phyloP scores from a whole-genome alignment of 2,329 filamentous ascomycete species.

The Penicillium occitanis region DNA sequence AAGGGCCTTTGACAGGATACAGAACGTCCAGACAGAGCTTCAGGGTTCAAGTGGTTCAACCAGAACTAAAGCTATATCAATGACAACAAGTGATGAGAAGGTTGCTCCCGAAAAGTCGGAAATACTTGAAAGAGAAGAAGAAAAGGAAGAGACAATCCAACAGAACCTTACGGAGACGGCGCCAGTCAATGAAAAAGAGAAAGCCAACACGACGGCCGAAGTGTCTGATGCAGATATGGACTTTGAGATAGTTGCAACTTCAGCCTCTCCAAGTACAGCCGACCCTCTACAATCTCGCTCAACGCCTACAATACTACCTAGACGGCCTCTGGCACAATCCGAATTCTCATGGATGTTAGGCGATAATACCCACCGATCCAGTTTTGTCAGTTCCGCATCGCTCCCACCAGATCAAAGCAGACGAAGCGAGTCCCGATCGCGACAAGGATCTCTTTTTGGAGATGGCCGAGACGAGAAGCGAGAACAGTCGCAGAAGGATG shows the following conservation, averaged over 20 bases:
- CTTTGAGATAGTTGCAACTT: background rate
- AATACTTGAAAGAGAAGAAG: constrained; percentile 4
- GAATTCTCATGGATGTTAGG: constrained; percentile 55
- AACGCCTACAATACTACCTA: constrained; percentile 7
- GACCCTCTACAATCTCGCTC: constrained; percentile 8
- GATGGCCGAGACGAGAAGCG: constrained; percentile 32
- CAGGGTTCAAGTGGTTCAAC: constrained; percentile 24
- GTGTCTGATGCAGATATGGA: background rate
- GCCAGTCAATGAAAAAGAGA: background rate
- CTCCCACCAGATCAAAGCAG: constrained; percentile 46
- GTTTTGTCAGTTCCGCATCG: constrained; percentile 49
- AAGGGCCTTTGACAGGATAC: constrained; percentile 41
- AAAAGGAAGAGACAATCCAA: background rate
- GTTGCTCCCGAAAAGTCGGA: background rate
- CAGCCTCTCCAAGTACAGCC: background rate
- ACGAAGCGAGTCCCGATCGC: constrained; percentile 33
- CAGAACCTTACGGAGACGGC: background rate
- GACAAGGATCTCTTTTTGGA: constrained; percentile 37
- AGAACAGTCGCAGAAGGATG: constrained; percentile 32
- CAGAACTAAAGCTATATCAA: constrained; percentile 37
- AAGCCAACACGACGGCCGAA: background rate
- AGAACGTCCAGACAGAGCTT: constrained; percentile 47
- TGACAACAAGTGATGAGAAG: constrained; percentile 14
- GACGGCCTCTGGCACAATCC: constrained; percentile 47
- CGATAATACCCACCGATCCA: constrained; percentile 44